Percentiles rank a stretch among this genome's conserved stretches.
phyloP scores from a whole-genome alignment of 148 eudicot genomes.

The Spergularia bocconei region DNA sequence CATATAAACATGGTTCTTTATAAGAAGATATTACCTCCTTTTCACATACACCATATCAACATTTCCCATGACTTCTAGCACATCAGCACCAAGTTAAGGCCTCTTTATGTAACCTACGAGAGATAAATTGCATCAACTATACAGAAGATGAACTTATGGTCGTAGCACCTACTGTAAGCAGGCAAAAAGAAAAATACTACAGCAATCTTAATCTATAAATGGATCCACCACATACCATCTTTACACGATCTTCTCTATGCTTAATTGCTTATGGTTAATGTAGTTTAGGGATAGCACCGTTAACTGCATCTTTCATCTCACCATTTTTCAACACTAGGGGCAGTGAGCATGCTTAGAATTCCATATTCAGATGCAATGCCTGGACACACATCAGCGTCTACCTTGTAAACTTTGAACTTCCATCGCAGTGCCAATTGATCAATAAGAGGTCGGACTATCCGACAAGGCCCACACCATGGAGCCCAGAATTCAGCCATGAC shows the following conservation, averaged over 20 bases:
- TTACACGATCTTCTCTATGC: conserved; percentile 82
- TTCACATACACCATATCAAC: neutral
- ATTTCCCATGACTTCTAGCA: neutral
- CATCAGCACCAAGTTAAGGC: too few species aligned
- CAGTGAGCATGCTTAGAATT: conserved; percentile 89
- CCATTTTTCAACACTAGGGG: conserved; percentile 80
- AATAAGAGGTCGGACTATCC: conserved; percentile 73
- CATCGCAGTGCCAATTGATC: conserved; percentile 77
- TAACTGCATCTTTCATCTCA: conserved; percentile 83
- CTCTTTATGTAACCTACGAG: conserved; percentile 10
- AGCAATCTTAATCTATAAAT: neutral
- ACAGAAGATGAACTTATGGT: conserved; percentile 28
- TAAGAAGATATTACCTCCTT: too few species aligned
- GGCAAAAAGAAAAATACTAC: conserved; percentile 6
- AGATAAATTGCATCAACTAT: conserved; percentile 28
- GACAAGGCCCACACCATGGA: conserved; percentile 98
- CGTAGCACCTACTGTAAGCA: conserved; percentile 6
- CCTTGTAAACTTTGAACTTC: conserved; percentile 76
- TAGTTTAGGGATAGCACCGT: conserved; percentile 93
- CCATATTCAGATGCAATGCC: conserved; percentile 67
- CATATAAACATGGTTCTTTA: too few species aligned
- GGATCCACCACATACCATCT: conserved; percentile 9
- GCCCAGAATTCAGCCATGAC: conserved; percentile 96
- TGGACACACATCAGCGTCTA: conserved; percentile 83
- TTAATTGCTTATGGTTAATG: conserved; percentile 62